Evolutionary conservation across 148 eudicot species (phyloP), one percentile per base, ranked within the genome.

Genomic region (Mesembryanthemum crystallinum): DNA sequence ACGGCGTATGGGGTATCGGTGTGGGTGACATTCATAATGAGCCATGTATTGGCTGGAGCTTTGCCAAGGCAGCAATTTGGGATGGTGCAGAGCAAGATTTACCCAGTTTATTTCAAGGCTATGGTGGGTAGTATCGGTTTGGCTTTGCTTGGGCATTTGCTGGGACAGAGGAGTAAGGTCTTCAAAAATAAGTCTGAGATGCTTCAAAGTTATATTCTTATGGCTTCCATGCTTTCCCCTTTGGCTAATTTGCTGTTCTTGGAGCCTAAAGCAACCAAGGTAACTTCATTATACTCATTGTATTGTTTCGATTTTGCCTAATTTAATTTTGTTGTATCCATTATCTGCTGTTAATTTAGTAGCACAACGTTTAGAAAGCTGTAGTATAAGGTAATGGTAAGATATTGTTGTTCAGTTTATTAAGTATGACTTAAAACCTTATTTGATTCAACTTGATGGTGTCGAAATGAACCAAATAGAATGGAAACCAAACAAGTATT

Each of bases 191-290:
- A 7, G 35, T 66, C 79, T 17, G 86, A 77, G 72, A 79, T 81
- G 78, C 57, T 89, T 23, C 91, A 84, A 66, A 85, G 65, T 11
- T 84, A 73, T 65, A 88, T 82, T 80, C 91, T 94, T 32, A 3
- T 79, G 75, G 64, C 71, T 18, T 79, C 86, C 1, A 51, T 92
- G 64, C 71, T 69, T 30, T 80, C 87, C 83, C 74, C 88, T 70
- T 72, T 92, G 88, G 85, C 66, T 30, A 95, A 95, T 74, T 77
- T 84, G 76, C 72, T 81, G 15, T 84, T 74, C 80, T 81, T 92
- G 84, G 98, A 94, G 84, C 98, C 98, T 30, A 79, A 83, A 8
- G 96, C 98, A 9, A 89, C 88, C 9, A 89, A 92, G 93, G 98
- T 93, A 82, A 33, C 14, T 17, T 17, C n/a, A 68, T 21, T 17